These are phyloP conservation scores for Citrus glauca DNA, from an alignment of 345 rosid genomes.

Conservation along the genomic window DNA sequence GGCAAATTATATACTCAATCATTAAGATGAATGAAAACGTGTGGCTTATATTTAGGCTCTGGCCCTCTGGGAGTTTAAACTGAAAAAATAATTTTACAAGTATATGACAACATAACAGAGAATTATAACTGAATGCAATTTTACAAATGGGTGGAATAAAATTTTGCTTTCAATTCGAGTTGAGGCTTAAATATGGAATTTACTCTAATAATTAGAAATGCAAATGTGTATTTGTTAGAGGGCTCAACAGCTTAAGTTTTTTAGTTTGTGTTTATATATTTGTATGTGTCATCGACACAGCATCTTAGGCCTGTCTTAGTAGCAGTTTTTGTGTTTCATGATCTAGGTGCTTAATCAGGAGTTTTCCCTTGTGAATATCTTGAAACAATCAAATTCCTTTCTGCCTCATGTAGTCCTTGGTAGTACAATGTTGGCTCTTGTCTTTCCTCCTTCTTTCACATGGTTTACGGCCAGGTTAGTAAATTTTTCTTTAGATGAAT, in stretches of 20 bases:
- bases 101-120: background rate
- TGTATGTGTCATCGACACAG: background rate
- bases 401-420: slow-evolving; percentile 88
- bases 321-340: slow-evolving; percentile 5
- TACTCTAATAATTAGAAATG: background rate
- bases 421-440: slow-evolving; percentile 83
- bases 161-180: background rate
- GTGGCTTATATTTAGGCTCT: background rate
- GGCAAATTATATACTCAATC: background rate
- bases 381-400: slow-evolving; percentile 71
- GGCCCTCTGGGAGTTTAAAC: background rate
- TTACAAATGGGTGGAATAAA: background rate
- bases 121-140: background rate
- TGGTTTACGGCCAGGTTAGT: slow-evolving; percentile 89
- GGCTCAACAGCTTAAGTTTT: background rate
- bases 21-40: background rate
- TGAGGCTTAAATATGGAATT: background rate
- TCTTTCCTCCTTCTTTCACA: slow-evolving; percentile 88
- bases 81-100: background rate
- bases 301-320: background rate
- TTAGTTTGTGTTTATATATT: slow-evolving; percentile 9
- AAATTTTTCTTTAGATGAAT: background rate
- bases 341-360: slow-evolving; percentile 33
- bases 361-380: slow-evolving; percentile 41
- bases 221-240: background rate